Evolutionary conservation across 2,329 filamentous ascomycete species (phyloP), one percentile per base, ranked within the genome.

Genomic region (Pseudogymnoascus sp.): DNA sequence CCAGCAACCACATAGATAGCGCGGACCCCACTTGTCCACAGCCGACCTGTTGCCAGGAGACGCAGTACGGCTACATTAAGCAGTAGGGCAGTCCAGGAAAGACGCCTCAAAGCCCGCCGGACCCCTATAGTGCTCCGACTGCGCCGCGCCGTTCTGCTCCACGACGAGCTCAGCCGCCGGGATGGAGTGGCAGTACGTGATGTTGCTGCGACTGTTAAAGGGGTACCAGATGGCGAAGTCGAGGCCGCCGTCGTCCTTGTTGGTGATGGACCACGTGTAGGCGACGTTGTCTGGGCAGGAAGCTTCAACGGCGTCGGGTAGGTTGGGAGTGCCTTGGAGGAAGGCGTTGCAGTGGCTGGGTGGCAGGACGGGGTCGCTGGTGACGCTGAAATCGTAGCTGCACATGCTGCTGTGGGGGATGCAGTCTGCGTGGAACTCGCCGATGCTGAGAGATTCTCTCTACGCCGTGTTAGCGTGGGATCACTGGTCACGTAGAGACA

Each of bases 281-380:
- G 45, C 21, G 36, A 64, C 36, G 71, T 75, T 64, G 63, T 77
- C 54, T 74, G 70, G 5, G 73, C 72, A 0, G 71, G 75, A 0
- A 76, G 76, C 2, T 72, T 73, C 64, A 69, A 77, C 37, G 69
- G 68, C 10, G 74, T 78, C 14, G 77, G 76, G 69, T 71, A 70
- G 61, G 64, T 71, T 26, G 70, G 73, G 10, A 65, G 67, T 7
- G 76, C 76, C 12, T 73, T 63, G 36, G 64, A 70, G 64, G 68
- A 71, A 29, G 78, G 75, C 75, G 60, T 73, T 5, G 67, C 67
- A 16, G 29, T 64, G 60, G 66, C 62, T 5, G 65, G 66, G 45
- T 68, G 63, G 63, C 62, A 64, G 31, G 68, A 63, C 47, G 51
- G 54, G 61, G 68, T 72, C 66, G 57, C 31, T 36, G 5, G 29